These are phyloP conservation scores for Climacium dendroides DNA, from an alignment of 225 moss, liverwort and hornwort genomes.

Conservation along the genomic window DNA sequence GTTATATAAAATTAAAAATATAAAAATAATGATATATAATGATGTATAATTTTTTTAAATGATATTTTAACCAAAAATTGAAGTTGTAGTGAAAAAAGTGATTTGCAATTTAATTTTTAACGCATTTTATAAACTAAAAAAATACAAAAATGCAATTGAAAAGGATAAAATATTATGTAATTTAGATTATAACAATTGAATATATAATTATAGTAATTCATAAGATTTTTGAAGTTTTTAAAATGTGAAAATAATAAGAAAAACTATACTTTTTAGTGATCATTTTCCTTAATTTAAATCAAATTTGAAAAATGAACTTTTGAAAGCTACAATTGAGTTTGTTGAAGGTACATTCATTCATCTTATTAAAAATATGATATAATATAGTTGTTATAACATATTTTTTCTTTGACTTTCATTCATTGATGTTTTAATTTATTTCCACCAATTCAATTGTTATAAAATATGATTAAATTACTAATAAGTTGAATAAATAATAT, in stretches of 20 bases:
- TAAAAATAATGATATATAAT: background rate
- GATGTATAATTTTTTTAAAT: no score
- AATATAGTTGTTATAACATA: background rate
- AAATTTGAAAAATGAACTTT: background rate
- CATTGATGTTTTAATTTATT: background rate
- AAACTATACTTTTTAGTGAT: accelerated
- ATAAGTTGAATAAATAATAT: background rate
- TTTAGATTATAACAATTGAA: background rate
- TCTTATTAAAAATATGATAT: background rate
- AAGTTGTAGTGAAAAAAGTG: background rate
- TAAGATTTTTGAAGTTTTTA: accelerated
- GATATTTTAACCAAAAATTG: background rate
- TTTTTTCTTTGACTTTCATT: background rate
- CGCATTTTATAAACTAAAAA: no score
- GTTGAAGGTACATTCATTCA: background rate
- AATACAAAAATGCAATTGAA: background rate
- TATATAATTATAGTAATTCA: background rate
- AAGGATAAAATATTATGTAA: no score
- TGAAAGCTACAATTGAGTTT: background rate
- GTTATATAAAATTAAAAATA: background rate
- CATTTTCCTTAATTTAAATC: no score
- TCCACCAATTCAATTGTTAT: background rate
- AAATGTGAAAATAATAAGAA: background rate
- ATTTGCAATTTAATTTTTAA: background rate
- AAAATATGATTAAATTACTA: background rate